A percentile compares a stretch with the other conserved stretches of the same genome.
Evolutionary conservation across 2,329 filamentous ascomycete genomes (phyloP).

Genomic region (Colletotrichum sp.): DNA sequence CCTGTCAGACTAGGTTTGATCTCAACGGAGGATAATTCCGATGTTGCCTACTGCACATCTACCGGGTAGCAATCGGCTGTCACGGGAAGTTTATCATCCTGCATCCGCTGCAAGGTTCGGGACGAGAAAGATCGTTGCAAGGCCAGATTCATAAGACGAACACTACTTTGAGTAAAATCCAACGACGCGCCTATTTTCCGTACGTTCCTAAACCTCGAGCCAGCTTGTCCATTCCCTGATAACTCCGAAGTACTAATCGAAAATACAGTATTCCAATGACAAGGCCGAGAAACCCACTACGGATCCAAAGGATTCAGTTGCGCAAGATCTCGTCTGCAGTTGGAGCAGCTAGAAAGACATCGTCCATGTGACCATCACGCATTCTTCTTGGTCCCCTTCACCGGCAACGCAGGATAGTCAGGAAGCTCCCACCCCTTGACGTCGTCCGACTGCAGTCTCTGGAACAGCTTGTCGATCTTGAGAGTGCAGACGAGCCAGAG

Average conservation of each 20-base stretch:
- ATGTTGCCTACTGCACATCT: neutral
- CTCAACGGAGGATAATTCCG: neutral
- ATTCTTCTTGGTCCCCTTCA: neutral
- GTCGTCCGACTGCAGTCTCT: constrained; percentile 11
- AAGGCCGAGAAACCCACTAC: neutral
- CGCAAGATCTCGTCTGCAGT: neutral
- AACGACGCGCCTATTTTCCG: neutral
- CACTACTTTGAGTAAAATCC: neutral
- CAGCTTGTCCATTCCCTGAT: neutral
- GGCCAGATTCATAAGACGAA: neutral
- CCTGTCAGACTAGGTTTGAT: neutral
- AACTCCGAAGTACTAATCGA: neutral
- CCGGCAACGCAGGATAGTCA: neutral
- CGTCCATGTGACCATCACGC: neutral
- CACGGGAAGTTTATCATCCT: neutral
- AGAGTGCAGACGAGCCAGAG: constrained; percentile 1
- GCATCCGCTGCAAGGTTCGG: neutral
- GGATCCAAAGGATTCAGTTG: neutral
- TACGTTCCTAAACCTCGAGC: neutral
- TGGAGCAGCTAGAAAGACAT: neutral
- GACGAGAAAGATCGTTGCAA: neutral
- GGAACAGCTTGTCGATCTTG: constrained; percentile 6
- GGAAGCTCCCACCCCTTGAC: constrained; percentile 9
- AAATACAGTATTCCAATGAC: neutral
- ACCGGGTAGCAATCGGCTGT: neutral